phyloP scores from a whole-genome alignment of 257 asterid genomes.

The Hygrophila difformis region DNA sequence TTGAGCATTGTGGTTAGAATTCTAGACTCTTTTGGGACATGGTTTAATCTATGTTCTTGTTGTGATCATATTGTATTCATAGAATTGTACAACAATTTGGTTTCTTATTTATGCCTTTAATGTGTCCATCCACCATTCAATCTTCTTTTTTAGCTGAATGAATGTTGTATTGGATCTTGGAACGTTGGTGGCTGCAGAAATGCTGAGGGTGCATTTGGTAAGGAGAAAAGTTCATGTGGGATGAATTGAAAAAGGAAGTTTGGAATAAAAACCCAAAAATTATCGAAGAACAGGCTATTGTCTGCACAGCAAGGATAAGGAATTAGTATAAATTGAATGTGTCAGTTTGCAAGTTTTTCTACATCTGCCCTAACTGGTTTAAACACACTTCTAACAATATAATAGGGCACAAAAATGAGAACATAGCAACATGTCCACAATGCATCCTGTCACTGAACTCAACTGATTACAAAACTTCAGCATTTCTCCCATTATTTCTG shows the following conservation, averaged over 20 bases:
- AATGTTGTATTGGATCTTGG: not conserved
- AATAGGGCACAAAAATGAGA: slow-evolving; percentile 1
- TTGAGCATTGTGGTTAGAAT: slow-evolving; percentile 20
- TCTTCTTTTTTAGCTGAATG: slow-evolving; percentile 3
- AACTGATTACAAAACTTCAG: slow-evolving; percentile 23
- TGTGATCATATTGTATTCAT: slow-evolving; percentile 30
- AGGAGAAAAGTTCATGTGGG: too few relatives aligned
- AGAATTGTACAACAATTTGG: slow-evolving; percentile 32
- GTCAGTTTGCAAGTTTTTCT: slow-evolving; percentile 15
- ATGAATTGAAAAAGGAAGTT: too few relatives aligned
- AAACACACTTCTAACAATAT: slow-evolving; percentile 3
- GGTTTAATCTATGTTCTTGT: slow-evolving; percentile 18
- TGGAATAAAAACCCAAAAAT: too few relatives aligned
- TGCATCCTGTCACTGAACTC: not conserved
- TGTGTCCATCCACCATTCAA: too few relatives aligned
- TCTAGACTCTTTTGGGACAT: slow-evolving; percentile 28
- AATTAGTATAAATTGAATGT: slow-evolving; percentile 15
- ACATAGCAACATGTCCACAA: not conserved
- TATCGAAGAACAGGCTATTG: too few relatives aligned
- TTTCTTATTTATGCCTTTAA: slow-evolving; percentile 9
- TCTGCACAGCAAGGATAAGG: not conserved
- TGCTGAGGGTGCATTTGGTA: too few relatives aligned
- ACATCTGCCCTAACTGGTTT: slow-evolving; percentile 6
- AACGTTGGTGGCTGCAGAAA: not conserved
- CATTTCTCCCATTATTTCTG: slow-evolving; percentile 62